A percentile compares a stretch with the other conserved stretches of the same genome.
Evolutionary conservation across 257 asterid species (phyloP).

Genomic region (Fraxinus anomala): DNA sequence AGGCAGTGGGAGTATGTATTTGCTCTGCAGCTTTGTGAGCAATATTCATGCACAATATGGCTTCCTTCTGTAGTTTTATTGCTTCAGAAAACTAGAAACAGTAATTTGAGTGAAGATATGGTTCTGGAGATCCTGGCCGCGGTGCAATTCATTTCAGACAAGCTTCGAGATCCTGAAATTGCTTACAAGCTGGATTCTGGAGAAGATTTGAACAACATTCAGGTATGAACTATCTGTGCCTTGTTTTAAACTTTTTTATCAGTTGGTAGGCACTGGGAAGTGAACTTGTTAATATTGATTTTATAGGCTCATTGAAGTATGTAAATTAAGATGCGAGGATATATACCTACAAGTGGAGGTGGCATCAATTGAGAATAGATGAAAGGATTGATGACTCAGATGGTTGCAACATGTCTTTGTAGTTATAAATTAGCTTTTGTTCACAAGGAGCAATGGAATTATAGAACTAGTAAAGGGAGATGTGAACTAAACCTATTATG

Average conservation of each 20-base stretch:
- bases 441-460: background rate
- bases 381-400: background rate
- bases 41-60: constrained; percentile 78
- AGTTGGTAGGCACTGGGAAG: constrained; percentile 5
- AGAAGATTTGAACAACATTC: constrained; percentile 57
- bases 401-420: background rate
- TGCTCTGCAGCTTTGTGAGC: constrained; percentile 61
- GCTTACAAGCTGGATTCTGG: constrained; percentile 66
- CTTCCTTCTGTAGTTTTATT: constrained; percentile 68
- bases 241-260: background rate
- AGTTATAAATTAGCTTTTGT: background rate
- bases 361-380: background rate
- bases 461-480: background rate
- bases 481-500: background rate
- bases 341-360: background rate
- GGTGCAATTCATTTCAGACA: constrained; percentile 61
- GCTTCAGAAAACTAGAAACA: constrained; percentile 58
- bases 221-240: constrained; percentile 46
- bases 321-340: background rate
- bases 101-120: constrained; percentile 42
- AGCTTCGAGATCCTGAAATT: constrained; percentile 82
- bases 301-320: background rate
- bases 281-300: background rate
- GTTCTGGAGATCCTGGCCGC: constrained; percentile 58
- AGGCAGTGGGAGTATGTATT: constrained; percentile 83